Base-by-base conservation (phyloP, 225 moss, liverwort and hornwort genomes). In the Bryum argenteum region DNA sequence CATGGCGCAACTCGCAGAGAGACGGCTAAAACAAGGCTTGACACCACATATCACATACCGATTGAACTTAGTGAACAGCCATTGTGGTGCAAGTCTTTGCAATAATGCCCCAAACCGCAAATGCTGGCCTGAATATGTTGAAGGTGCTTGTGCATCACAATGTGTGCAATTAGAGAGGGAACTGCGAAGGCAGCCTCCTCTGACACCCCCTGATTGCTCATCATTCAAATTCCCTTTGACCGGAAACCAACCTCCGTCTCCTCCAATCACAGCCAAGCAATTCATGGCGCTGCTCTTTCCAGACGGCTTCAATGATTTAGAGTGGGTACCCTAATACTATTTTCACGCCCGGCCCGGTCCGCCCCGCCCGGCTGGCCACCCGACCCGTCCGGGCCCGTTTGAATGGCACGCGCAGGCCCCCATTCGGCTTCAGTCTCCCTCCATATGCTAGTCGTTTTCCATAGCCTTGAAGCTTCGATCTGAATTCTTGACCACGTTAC, bases 331-430 rank as follows among this genome's bases (percentile, higher is more conserved):
- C 33, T 14, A 41, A 9, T 51, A 42, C 63, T 42, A 63, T 18
- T 21, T 1, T 22, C 41, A 20, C 5, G 22, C 17, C 23, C 17
- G 20, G 26, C 43, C 8, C 28, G 24, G 43, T 5, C 54, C 9
- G 23, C 0, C 69, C 23, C 73, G 33, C 1, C 18, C 63, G 43
- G 22, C 28, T 28, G 14, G 5, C 8, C 21, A 16, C 61, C 61
- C 54, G 55, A 59, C 63, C 63, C 45, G 48, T 50, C 66, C 50
- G 37, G 37, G 18, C 24, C 70, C 33, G 33, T 37, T 28, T 15
- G 9, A 33, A 33, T 33, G 33, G 33, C 33, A 28, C 44, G 7
- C 1, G 72, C 6, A 24, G 24, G 42, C 41, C 72, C 23, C 24
- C 19, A 47, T 26, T 70, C 48, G 17, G 3, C 45, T 43, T 22